Evolutionary conservation across 1,284 basidiomycete genomes (phyloP), one percentile per base, ranked within the genome.

Genomic region (Entoloma clypeatum): DNA sequence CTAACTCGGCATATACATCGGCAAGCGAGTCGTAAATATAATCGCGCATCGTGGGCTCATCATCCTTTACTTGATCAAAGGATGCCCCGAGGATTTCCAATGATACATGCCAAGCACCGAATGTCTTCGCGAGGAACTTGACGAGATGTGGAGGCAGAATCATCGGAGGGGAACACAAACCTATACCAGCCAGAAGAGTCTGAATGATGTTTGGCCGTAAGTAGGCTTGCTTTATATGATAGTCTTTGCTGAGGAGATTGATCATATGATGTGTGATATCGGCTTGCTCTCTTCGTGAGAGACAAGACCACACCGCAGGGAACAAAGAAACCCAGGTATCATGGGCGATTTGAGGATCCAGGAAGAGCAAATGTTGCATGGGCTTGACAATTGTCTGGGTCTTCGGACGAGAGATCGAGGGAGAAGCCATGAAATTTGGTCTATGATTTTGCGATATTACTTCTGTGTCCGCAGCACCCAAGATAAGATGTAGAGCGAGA

Each of bases 41-140:
- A 49, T 99, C 93, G 18, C 89, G 84, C 27, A 92, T 74, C 28
- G 75, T 73, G 19, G 76, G 71, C 49, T 98, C 93, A 46, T 98
- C 92, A 36, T 89, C 88, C 32, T 82, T 79, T 25, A 83, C 71
- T 37, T 77, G 66, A 19, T 90, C 86, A 43, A 88, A 68, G 26
- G 86, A 86, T 27, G 77, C 70, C 52, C 86, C 84, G n/a, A 99
- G 76, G 26, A 96, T 80, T 64, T 98, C 95, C 45, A 96, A 71
- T 6, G 85, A 82, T 29, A 86, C 81, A 62, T 98, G 88, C 95
- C 96, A 99, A 10, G 91, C 92, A 34, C 92, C 86, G 64, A 89
- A 99, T 0, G 91, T 94, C 67, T 98, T 97, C 19, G 91, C 92
- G 23, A 99, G 79, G 62, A 94, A 99, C 62, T 98, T 98, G 54